phyloP scores from a whole-genome alignment of 208 protist genomes.

The Novymonas esmeraldas region DNA sequence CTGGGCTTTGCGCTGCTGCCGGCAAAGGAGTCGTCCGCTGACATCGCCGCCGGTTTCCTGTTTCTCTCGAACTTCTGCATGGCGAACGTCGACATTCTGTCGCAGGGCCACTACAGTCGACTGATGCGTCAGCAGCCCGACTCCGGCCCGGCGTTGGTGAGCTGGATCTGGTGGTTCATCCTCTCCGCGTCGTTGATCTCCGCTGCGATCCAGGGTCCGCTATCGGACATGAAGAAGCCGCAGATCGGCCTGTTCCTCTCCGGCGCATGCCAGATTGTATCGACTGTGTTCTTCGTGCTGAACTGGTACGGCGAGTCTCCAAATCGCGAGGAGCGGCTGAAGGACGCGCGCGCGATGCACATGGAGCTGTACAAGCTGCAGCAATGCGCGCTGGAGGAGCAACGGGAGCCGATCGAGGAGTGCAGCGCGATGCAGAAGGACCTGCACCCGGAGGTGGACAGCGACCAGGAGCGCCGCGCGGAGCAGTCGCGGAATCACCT shows the following conservation, averaged over 20 bases:
- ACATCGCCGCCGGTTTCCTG: conserved; percentile 40
- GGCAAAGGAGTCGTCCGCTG: conserved; percentile 29
- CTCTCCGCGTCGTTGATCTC: conserved; percentile 48
- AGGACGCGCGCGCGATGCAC: conserved; percentile 34
- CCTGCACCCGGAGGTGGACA: too few relatives aligned
- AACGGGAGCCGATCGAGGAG: too few relatives aligned
- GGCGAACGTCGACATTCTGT: conserved; percentile 76
- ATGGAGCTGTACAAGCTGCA: too few relatives aligned
- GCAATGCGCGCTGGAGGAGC: too few relatives aligned
- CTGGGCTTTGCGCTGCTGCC: conserved; percentile 49
- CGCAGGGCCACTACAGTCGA: conserved; percentile 73
- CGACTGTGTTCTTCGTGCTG: conserved; percentile 48
- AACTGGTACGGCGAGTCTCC: conserved; percentile 72
- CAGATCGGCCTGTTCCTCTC: conserved; percentile 53
- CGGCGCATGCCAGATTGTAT: conserved; percentile 47
- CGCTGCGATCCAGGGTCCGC: conserved; percentile 44
- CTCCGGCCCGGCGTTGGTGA: conserved; percentile 48
- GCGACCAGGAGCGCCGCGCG: too few relatives aligned
- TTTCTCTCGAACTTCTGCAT: conserved; percentile 59
- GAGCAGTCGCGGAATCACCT: too few relatives aligned
- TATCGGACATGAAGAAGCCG: conserved; percentile 40
- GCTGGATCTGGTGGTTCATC: too few relatives aligned
- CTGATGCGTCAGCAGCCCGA: conserved; percentile 44
- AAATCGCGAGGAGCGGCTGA: conserved; percentile 46
- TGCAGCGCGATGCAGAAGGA: too few relatives aligned